Conservation (phyloP, 192 early-diverging fungal species). For the Borealophlyctis nickersoniae region DNA sequence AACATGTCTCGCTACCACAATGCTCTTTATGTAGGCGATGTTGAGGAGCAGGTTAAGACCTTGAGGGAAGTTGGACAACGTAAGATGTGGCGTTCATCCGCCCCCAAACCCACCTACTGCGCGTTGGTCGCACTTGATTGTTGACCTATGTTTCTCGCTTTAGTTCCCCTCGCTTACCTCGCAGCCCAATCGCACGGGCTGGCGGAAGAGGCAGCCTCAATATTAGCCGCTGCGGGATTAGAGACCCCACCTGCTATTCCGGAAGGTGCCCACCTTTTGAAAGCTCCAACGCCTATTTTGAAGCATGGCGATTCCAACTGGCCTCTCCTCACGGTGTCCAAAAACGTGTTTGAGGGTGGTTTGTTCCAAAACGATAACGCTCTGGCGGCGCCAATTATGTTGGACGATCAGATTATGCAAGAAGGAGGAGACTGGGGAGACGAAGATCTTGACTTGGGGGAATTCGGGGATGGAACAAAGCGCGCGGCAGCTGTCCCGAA, state of each 20-base stretch:
- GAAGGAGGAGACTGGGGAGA: slow-evolving; percentile 77
- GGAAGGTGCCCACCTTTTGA: slow-evolving; percentile 55
- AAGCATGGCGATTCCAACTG: slow-evolving; percentile 80
- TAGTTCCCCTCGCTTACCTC: slow-evolving; percentile 87
- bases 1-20: slow-evolving; percentile 91
- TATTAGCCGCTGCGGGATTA: slow-evolving; percentile 71
- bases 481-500: slow-evolving; percentile 33
- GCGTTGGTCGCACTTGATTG: neutral
- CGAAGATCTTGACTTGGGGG: slow-evolving; percentile 62
- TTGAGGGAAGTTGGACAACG: slow-evolving; percentile 85
- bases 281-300: slow-evolving; percentile 69
- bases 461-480: slow-evolving; percentile 34
- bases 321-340: slow-evolving; percentile 83
- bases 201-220: slow-evolving; percentile 76
- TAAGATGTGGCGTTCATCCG: slow-evolving; percentile 30
- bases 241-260: slow-evolving; percentile 50
- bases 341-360: slow-evolving; percentile 78
- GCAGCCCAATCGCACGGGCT: slow-evolving; percentile 89
- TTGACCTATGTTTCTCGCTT: neutral
- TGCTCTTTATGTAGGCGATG: slow-evolving; percentile 84
- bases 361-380: slow-evolving; percentile 24
- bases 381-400: slow-evolving; percentile 55
- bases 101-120: neutral
- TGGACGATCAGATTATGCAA: slow-evolving; percentile 47
- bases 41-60: slow-evolving; percentile 83